Percentiles rank a stretch among this genome's conserved stretches.
These are phyloP conservation scores for Chrysoporthe austroafricana DNA, from an alignment of 2,329 filamentous ascomycete genomes.

Conservation along the genomic window DNA sequence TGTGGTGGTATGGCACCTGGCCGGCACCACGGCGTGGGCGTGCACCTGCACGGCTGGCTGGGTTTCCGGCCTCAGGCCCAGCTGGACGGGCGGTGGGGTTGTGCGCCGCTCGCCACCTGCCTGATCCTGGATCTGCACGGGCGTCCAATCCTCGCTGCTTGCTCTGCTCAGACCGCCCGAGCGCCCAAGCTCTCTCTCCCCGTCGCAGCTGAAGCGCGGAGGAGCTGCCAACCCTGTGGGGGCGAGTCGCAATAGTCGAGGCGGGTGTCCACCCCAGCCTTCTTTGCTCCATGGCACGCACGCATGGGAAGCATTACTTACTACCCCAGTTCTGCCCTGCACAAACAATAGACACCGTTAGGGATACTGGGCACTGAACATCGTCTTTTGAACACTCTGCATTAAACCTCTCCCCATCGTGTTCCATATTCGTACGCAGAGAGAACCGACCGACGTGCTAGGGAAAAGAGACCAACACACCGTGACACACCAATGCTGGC, in stretches of 20 bases:
- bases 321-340: constrained; percentile 12
- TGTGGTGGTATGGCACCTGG: no score
- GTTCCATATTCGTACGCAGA: no score
- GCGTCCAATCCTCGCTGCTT: neutral
- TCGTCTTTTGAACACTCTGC: neutral
- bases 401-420: no score
- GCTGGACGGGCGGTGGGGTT: neutral
- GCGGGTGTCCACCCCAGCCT: constrained; percentile 26
- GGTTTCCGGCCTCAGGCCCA: neutral
- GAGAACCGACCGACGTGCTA: constrained; percentile 4
- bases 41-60: neutral
- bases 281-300: constrained; percentile 22
- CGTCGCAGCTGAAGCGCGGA: neutral
- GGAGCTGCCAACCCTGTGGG: constrained; percentile 1
- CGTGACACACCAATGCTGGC: constrained; percentile 18
- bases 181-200: constrained; percentile 19
- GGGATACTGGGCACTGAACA: neutral
- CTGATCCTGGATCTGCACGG: neutral
- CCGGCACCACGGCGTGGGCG: neutral
- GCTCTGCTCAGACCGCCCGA: constrained; percentile 19
- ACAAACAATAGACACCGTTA: constrained; percentile 12
- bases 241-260: neutral
- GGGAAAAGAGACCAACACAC: constrained; percentile 8
- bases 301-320: no score
- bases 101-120: constrained; percentile 4